These are phyloP conservation scores for Gracilaria gracilis DNA, from an alignment of 23 red algal genomes.

Conservation along the genomic window DNA sequence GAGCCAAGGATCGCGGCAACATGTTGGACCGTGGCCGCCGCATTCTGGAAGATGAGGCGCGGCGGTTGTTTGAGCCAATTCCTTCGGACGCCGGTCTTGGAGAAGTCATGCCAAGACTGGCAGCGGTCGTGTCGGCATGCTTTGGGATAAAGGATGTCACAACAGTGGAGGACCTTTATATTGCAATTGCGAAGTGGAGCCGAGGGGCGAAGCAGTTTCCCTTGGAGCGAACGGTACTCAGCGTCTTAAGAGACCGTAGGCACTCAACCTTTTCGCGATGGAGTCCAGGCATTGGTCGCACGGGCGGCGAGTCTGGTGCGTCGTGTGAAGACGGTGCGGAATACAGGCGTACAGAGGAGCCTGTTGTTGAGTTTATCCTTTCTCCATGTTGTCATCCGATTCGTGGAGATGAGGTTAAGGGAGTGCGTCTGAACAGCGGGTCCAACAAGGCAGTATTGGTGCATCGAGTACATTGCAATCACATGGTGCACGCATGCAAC, in stretches of 20 bases:
- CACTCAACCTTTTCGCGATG: conserved; percentile 36
- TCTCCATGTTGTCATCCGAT: conserved; percentile 85
- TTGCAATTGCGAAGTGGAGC: conserved; percentile 60
- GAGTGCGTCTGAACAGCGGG: conserved; percentile 40
- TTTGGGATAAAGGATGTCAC: conserved; percentile 36
- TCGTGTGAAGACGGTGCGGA: background rate
- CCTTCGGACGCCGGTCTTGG: conserved; percentile 65
- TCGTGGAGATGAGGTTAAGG: conserved; percentile 77
- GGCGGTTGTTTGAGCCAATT: conserved; percentile 42
- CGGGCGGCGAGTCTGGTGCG: background rate
- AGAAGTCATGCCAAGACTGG: conserved; percentile 67
- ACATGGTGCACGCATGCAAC: background rate
- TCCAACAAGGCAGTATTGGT: conserved; percentile 42
- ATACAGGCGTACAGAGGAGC: background rate
- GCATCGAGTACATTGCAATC: conserved; percentile 37
- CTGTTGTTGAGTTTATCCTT: conserved; percentile 12
- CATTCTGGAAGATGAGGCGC: conserved; percentile 68
- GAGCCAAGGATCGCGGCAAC: conserved; percentile 61
- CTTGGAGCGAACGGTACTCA: conserved; percentile 62
- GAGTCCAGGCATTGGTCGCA: background rate
- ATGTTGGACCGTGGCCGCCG: conserved; percentile 74
- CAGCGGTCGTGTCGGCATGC: conserved; percentile 37
- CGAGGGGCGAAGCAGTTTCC: conserved; percentile 15
- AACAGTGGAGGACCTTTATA: conserved; percentile 56
- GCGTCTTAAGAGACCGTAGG: conserved; percentile 61